Evolutionary conservation across 345 rosid species (phyloP).

Genomic region (Noccaea bulbosa): DNA sequence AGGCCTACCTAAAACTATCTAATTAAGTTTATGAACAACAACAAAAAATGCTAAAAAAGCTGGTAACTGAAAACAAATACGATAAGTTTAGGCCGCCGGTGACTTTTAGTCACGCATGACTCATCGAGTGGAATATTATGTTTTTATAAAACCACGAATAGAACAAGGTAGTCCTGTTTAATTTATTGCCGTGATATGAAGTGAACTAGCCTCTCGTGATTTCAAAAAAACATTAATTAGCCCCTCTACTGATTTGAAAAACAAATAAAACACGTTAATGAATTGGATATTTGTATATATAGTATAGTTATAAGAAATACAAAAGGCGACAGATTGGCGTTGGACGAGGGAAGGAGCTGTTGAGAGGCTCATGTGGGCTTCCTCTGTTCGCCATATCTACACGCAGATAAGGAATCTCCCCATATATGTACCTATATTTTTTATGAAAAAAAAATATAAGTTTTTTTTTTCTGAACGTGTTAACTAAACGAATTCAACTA

Average conservation of each 20-base stretch:
- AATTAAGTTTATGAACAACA: not conserved
- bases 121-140: not conserved
- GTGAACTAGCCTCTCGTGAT: not conserved
- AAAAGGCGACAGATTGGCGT: constrained; percentile 57
- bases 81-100: not conserved
- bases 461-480: not conserved
- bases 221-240: no score
- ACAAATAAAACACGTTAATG: not conserved
- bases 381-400: constrained; percentile 44
- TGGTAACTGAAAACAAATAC: not conserved
- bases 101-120: constrained; percentile 6
- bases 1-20: not conserved
- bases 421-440: not conserved
- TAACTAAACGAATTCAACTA: no score
- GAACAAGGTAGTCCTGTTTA: not conserved
- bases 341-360: constrained; percentile 49
- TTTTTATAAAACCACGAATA: not conserved
- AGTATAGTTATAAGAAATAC: not conserved
- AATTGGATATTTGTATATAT: constrained; percentile 12
- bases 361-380: constrained; percentile 59
- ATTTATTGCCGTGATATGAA: not conserved
- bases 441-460: not conserved
- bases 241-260: not conserved
- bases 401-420: not conserved
- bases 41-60: not conserved